Evolutionary conservation across 192 early-diverging fungal species (phyloP), one percentile per base, ranked within the genome.

Genomic region (Coemansia sp.): DNA sequence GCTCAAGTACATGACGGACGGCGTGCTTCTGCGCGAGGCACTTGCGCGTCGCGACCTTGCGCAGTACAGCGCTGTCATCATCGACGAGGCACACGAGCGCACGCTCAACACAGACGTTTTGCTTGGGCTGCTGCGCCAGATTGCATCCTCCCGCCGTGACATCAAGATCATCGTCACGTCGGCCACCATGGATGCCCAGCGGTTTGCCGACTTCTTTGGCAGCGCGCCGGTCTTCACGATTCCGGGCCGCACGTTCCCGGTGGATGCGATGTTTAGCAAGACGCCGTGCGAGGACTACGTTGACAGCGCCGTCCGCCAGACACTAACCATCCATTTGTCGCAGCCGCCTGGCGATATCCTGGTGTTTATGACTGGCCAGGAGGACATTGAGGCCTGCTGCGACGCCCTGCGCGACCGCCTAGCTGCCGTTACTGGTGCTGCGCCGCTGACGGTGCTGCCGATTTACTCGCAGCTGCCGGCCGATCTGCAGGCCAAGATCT

Each of bases 1-100:
- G 64, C 93, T 99, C 69, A 99, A 98, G 81, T 98, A 98, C 83
- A 98, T 99, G 98, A 99, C 98, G 15, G 98, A 98, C 68, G 98
- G 98, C 81, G 94, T 98, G 91, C 71, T 99, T 19, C 81, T 98
- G 57, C 87, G 95, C 70, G 98, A 99, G 70, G 91, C 93, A 65
- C 85, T 99, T 56, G 88, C 94, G 0, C 93, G 96, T 65, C 85
- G 92, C 1, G 85, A 87, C 39, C 84, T 99, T 70, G 84, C 72
- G 10, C 89, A 91, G 64, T 99, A 99, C 82, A 90, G 91, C n/a
- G 91, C 94, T 10, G 86, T 99, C 40, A 91, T 99, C 69, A 86
- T 99, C 74, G 98, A 99, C 71, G 98, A 99, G 74, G 98, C 98
- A 18, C 98, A 99, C 89, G 98, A 99, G 84, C 89, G 98, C 59